These are phyloP conservation scores for Nepenthes gracilis DNA, from an alignment of 148 eudicot species.

Conservation along the genomic window DNA sequence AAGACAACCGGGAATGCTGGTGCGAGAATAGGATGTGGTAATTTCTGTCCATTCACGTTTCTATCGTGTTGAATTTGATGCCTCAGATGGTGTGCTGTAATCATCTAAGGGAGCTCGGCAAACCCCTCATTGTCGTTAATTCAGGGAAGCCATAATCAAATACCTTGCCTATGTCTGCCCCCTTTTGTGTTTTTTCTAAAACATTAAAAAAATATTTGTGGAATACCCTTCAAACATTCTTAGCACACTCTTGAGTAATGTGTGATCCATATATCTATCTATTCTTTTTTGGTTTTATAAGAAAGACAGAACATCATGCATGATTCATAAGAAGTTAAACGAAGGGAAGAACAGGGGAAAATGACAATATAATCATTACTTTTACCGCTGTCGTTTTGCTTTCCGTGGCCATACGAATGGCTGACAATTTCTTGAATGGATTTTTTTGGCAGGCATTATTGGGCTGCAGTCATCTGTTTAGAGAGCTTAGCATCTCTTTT, in stretches of 20 bases:
- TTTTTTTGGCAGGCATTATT: constrained; percentile 49
- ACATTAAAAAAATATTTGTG: too few relatives aligned
- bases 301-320: too few relatives aligned
- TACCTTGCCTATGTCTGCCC: too few relatives aligned
- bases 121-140: background rate
- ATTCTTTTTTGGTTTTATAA: too few relatives aligned
- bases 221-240: too few relatives aligned
- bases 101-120: too few relatives aligned
- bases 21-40: constrained; percentile 88
- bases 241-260: too few relatives aligned
- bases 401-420: background rate
- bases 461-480: constrained; percentile 61
- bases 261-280: too few relatives aligned
- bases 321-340: background rate
- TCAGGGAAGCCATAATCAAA: background rate
- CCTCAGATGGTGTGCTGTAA: too few relatives aligned
- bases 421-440: constrained; percentile 6
- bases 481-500: background rate
- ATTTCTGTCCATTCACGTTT: constrained; percentile 1
- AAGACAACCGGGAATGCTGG: constrained; percentile 92
- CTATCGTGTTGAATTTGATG: background rate
- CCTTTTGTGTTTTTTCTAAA: too few relatives aligned
- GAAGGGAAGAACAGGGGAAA: background rate
- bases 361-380: background rate
- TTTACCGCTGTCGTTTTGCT: background rate